Evolutionary conservation across 805 yeast genomes (phyloP).

Genomic region (Candida golubevii): DNA sequence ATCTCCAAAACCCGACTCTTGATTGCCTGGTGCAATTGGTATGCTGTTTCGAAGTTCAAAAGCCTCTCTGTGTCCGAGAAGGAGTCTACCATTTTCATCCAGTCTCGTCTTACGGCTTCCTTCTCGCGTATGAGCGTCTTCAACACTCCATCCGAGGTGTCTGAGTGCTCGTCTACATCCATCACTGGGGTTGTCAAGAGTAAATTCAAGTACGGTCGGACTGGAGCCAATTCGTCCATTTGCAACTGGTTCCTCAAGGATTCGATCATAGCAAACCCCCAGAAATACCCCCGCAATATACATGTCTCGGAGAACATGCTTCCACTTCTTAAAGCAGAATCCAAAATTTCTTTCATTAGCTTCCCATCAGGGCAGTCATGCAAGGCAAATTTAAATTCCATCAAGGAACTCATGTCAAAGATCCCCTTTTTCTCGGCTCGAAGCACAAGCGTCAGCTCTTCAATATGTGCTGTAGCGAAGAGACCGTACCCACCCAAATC

Average conservation of each 20-base stretch:
- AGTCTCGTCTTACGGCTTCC: slow-evolving; percentile 1
- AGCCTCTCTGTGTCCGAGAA: slow-evolving; percentile 4
- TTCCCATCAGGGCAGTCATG: not conserved
- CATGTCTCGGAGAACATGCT: slow-evolving; percentile 11
- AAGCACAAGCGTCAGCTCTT: slow-evolving; percentile 9
- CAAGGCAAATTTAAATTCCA: not conserved
- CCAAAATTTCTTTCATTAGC: slow-evolving; percentile 5
- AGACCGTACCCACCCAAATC: slow-evolving; percentile 15
- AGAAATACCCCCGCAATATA: slow-evolving; percentile 14
- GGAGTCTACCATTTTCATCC: slow-evolving; percentile 1
- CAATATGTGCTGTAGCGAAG: slow-evolving; percentile 1
- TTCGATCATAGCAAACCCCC: slow-evolving; percentile 9
- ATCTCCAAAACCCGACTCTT: slow-evolving; percentile 62
- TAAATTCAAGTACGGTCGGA: slow-evolving; percentile 11
- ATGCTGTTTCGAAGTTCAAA: slow-evolving; percentile 20
- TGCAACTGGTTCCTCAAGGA: not conserved
- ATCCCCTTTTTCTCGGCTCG: slow-evolving; percentile 10
- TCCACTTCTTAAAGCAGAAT: slow-evolving; percentile 5
- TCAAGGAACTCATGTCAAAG: slow-evolving; percentile 8
- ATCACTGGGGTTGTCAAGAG: slow-evolving; percentile 9
- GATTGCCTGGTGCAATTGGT: slow-evolving; percentile 42
- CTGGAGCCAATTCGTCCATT: not conserved
- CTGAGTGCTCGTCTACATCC: slow-evolving; percentile 4
- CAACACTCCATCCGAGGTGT: slow-evolving; percentile 3
- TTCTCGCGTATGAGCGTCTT: slow-evolving; percentile 6